A percentile compares a stretch with the other conserved stretches of the same genome.
Evolutionary conservation across 768 basidiomycete genomes (phyloP).

Genomic region (Crassisporium funariophilum): DNA sequence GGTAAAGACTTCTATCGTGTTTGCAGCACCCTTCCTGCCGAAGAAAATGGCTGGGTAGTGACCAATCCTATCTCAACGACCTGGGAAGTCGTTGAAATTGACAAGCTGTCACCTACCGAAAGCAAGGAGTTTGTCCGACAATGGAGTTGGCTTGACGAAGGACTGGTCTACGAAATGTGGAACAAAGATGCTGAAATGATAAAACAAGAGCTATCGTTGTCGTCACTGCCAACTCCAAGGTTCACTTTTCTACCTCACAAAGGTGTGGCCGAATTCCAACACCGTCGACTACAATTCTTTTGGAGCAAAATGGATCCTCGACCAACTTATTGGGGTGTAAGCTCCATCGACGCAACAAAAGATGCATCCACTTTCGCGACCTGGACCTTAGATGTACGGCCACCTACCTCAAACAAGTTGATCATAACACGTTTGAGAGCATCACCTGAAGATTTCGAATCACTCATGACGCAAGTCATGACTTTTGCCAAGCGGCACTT

Average conservation of each 20-base stretch:
- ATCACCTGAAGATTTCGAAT: slow-evolving; percentile 27
- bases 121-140: neutral
- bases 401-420: slow-evolving; percentile 14
- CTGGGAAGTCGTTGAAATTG: slow-evolving; percentile 31
- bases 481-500: slow-evolving; percentile 24
- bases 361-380: slow-evolving; percentile 22
- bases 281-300: slow-evolving; percentile 20
- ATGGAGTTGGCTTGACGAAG: slow-evolving; percentile 33
- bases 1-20: slow-evolving; percentile 24
- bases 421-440: slow-evolving; percentile 31
- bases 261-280: slow-evolving; percentile 31
- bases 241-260: slow-evolving; percentile 29
- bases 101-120: neutral
- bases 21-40: slow-evolving; percentile 20
- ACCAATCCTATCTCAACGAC: slow-evolving; percentile 35
- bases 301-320: slow-evolving; percentile 17
- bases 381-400: slow-evolving; percentile 27
- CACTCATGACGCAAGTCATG: slow-evolving; percentile 33
- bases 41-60: slow-evolving; percentile 43
- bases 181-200: slow-evolving; percentile 39
- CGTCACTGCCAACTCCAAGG: slow-evolving; percentile 5
- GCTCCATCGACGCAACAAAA: neutral
- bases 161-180: slow-evolving; percentile 36
- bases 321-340: slow-evolving; percentile 17
- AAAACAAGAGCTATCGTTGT: slow-evolving; percentile 29